phyloP scores from a whole-genome alignment of 805 yeast genomes.

The Saccharomycopsis sp. region DNA sequence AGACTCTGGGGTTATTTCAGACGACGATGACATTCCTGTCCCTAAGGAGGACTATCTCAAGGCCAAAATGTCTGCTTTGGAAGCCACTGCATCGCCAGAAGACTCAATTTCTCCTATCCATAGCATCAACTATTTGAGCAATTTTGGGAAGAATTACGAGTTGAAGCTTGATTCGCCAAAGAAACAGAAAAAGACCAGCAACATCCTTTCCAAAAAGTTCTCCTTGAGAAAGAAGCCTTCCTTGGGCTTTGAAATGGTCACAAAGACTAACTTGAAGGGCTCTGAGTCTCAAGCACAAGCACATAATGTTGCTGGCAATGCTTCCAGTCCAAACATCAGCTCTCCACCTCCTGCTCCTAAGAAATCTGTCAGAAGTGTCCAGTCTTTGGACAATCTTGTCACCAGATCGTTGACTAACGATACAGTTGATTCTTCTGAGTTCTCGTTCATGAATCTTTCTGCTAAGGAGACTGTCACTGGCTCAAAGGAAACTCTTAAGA shows the following conservation, averaged over 20 bases:
- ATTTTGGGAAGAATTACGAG: conserved; percentile 15
- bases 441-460: conserved; percentile 4
- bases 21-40: conserved; percentile 20
- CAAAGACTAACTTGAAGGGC: neutral
- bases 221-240: conserved; percentile 12
- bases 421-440: neutral
- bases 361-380: neutral
- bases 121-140: conserved; percentile 5
- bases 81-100: neutral
- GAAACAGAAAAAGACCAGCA: conserved; percentile 4
- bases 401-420: neutral
- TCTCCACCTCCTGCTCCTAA: neutral
- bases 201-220: conserved; percentile 1
- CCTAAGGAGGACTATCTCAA: conserved; percentile 17
- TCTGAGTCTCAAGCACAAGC: neutral
- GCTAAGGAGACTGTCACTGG: conserved; percentile 13
- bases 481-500: conserved; percentile 7
- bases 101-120: neutral
- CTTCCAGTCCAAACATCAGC: no score
- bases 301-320: neutral
- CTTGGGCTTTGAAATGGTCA: conserved; percentile 17
- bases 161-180: conserved; percentile 11
- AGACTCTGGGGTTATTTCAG: conserved; percentile 5
- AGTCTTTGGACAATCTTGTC: neutral
- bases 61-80: neutral